Conservation (phyloP, 495 filamentous ascomycete genomes). For the Penicillium nucicola region DNA sequence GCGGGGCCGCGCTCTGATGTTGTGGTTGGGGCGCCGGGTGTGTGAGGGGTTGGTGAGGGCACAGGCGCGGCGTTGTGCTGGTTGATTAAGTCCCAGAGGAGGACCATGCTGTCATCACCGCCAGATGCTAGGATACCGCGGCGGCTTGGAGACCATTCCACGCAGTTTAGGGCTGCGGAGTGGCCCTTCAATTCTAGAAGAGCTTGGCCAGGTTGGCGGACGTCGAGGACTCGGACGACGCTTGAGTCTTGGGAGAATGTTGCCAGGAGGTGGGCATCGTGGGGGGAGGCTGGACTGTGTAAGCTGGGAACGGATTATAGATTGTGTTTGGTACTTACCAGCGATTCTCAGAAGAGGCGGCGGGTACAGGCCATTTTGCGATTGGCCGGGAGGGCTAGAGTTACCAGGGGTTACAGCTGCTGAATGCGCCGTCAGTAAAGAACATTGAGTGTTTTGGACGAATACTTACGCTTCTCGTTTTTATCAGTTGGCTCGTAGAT, state of each 20-base stretch:
- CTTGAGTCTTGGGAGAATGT: slow-evolving; percentile 94
- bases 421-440: slow-evolving; percentile 4
- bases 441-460: neutral
- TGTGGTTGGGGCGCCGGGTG: slow-evolving; percentile 31
- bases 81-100: slow-evolving; percentile 91
- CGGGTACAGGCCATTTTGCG: slow-evolving; percentile 74
- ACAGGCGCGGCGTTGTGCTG: slow-evolving; percentile 54
- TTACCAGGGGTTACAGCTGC: slow-evolving; percentile 50
- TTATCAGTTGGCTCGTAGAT: slow-evolving; percentile 97
- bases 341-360: slow-evolving; percentile 85
- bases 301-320: neutral
- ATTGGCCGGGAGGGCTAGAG: slow-evolving; percentile 62
- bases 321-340: slow-evolving; percentile 34
- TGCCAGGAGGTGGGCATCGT: slow-evolving; percentile 91
- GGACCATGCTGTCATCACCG: slow-evolving; percentile 84
- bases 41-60: slow-evolving; percentile 26
- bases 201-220: slow-evolving; percentile 93
- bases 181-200: slow-evolving; percentile 94
- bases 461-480: slow-evolving; percentile 68
- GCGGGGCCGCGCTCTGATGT: slow-evolving; percentile 61
- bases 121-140: slow-evolving; percentile 88
- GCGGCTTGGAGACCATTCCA: slow-evolving; percentile 90
- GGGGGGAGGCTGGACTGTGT: slow-evolving; percentile 67
- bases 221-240: slow-evolving; percentile 91
- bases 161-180: slow-evolving; percentile 76